Evolutionary conservation across 75 land plant species (phyloP), one percentile per base, ranked within the genome.

Genomic region (Sequoiadendron giganteum): DNA sequence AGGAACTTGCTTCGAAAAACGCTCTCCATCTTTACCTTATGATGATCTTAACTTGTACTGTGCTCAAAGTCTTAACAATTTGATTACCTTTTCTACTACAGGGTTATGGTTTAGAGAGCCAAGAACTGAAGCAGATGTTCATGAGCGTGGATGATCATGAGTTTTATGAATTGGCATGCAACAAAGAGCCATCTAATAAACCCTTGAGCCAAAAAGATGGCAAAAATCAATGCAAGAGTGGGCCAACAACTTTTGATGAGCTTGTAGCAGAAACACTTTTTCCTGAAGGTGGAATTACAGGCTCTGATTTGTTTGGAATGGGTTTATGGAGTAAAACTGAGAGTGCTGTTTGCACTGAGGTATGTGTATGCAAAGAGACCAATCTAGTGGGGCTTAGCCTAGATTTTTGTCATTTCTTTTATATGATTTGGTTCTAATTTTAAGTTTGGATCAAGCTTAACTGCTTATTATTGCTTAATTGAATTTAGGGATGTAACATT

Each of bases 41-140:
- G n/a, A 11, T 14, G 3, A 43, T 43, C 34, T 82, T 21, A 79
- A 40, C 45, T 52, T 40, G 47, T 40, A 4, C 28, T 79, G 82
- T 19, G 28, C 15, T 78, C 28, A 79, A 40, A 47, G 49, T 81
- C 83, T 42, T 2, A 52, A 73, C 7, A 3, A 39, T 82, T n/a
- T 82, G 49, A 11, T 47, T 47, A 47, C 84, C 52, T n/a, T 82
- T 82, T 82, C 45, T 82, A n/a, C 77, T 10, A 82, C 47, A 82
- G 84, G 84, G 52, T 28, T 48, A 82, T 47, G 52, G n/a, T 47
- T 48, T 45, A 47, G 48, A 47, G 47, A 82, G 34, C 32, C 49
- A 73, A 73, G 77, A 82, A n/a, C 84, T 82, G n/a, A 47, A 82
- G 52, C 52, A 82, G 84, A 47, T 82, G 54, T 82, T 82, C 52